Base-by-base conservation (phyloP, 2,329 filamentous ascomycete species). In the Scedosporium apiospermum region DNA sequence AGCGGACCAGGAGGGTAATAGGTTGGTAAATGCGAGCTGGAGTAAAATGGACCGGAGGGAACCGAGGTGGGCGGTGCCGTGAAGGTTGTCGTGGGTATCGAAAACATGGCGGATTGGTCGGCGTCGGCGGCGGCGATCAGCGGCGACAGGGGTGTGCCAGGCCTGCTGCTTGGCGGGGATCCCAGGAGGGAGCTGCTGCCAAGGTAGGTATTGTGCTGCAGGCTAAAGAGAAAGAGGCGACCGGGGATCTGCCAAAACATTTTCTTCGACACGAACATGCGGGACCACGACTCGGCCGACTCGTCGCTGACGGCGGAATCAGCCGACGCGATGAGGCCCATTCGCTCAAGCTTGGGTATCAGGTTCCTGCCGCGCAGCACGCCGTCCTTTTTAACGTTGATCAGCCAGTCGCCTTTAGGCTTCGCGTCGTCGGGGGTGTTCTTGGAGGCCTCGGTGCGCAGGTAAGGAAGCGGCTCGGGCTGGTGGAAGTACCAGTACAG, bases 401-500 rank as follows among this genome's bases (percentile, higher is more conserved):
- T 88, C 63, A 85, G 82, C 93, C 93, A 98, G 64, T 96, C 91
- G 38, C 89, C 92, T 66, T 84, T 87, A 1, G 93, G 93, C 66
- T 85, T 87, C 4, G 90, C 93, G 4, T 76, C 72, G 18, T 83
- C 77, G 0, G 89, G 88, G 0, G 91, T 93, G 63, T 80, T 72
- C 66, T 81, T 82, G 1, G 87, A 89, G 0, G 83, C 78, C 4
- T 84, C 77, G 6, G 84, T 90, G 18, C 80, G 80, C 41, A 95
- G 71, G 59, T 84, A 82, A 0, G 83, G 80, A 23, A 82, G 79
- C 0, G 93, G 93, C 68, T 88, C 82, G 1, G 86, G 82, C 73
- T 96, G 91, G 76, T 97, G 93, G 69, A 97, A 98, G 78, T 98
- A 98, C 93, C 93, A 98, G 78, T 91, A 96, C 51, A 98, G 79